Evolutionary conservation across 1,139 yeast species (phyloP).

Genomic region (Scheffersomyces quercinus): DNA sequence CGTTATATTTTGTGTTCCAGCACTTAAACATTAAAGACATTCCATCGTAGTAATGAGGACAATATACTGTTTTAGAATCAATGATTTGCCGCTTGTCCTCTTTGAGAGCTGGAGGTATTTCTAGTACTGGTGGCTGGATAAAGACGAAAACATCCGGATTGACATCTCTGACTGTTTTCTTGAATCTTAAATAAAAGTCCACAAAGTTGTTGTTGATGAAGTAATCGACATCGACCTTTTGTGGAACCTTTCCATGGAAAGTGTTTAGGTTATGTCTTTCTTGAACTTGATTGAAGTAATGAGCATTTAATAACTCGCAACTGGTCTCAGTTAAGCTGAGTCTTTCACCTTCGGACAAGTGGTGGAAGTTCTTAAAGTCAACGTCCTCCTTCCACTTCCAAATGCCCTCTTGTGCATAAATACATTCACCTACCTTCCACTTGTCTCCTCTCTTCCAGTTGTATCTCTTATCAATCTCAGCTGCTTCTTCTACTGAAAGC

Average conservation of each 20-base stretch:
- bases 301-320: background rate
- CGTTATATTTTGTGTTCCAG: slow-evolving; percentile 77
- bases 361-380: slow-evolving; percentile 21
- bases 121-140: slow-evolving; percentile 83
- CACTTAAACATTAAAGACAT: slow-evolving; percentile 86
- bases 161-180: slow-evolving; percentile 46
- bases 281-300: slow-evolving; percentile 20
- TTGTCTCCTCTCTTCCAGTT: slow-evolving; percentile 63
- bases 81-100: slow-evolving; percentile 49
- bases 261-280: slow-evolving; percentile 22
- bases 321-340: slow-evolving; percentile 30
- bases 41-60: slow-evolving; percentile 94
- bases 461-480: slow-evolving; percentile 54
- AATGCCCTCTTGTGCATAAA: slow-evolving; percentile 76
- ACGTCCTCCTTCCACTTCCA: slow-evolving; percentile 54
- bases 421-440: slow-evolving; percentile 76
- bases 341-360: slow-evolving; percentile 25
- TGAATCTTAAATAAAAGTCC: slow-evolving; percentile 54
- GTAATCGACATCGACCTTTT: slow-evolving; percentile 49
- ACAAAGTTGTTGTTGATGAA: slow-evolving; percentile 67
- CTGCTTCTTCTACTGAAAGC: slow-evolving; percentile 49
- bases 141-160: slow-evolving; percentile 55
- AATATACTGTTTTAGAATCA: slow-evolving; percentile 67
- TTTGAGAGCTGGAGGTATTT: slow-evolving; percentile 69
- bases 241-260: slow-evolving; percentile 21